Evolutionary conservation across 2,329 filamentous ascomycete genomes (phyloP).

Genomic region (Leptographium radiaticola): DNA sequence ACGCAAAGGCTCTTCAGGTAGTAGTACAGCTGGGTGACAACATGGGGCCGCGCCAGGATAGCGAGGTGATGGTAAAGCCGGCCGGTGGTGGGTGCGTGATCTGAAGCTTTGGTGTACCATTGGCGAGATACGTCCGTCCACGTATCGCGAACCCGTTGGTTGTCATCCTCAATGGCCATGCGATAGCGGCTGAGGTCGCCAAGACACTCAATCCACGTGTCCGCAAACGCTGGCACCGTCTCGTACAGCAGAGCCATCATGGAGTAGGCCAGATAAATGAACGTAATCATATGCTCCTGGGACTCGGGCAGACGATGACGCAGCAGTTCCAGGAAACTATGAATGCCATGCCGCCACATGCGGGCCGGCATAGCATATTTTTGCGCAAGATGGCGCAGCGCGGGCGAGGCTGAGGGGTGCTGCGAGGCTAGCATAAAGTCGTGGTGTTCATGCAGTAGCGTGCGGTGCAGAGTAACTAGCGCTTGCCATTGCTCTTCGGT

Average conservation of each 20-base stretch:
- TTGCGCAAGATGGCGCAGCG: conserved; percentile 53
- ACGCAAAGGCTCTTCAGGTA: conserved; percentile 62
- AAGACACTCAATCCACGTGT: conserved; percentile 89
- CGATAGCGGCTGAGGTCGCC: conserved; percentile 75
- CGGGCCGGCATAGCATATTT: conserved; percentile 87
- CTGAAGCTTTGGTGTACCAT: conserved; percentile 77
- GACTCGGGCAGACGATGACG: conserved; percentile 62
- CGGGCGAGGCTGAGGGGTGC: conserved; percentile 62
- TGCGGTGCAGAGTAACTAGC: conserved; percentile 68
- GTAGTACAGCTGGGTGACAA: conserved; percentile 57
- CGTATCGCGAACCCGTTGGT: conserved; percentile 59
- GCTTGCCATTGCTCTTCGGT: conserved; percentile 70
- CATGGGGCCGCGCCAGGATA: conserved; percentile 58
- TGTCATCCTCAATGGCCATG: conserved; percentile 84
- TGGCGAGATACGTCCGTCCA: conserved; percentile 71
- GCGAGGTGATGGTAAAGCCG: conserved; percentile 82
- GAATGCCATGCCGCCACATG: conserved; percentile 92
- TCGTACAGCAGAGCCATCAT: conserved; percentile 84
- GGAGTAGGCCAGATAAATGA: conserved; percentile 78
- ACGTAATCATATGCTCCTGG: conserved; percentile 79
- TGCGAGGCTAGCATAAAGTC: conserved; percentile 81
- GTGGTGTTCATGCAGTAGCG: conserved; percentile 68
- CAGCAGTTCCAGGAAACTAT: conserved; percentile 67
- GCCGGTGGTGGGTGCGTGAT: conserved; percentile 61
- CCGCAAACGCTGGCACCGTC: conserved; percentile 67